Conservation (phyloP, 129 eudicot species). For the Helichrysum umbraculigerum region DNA sequence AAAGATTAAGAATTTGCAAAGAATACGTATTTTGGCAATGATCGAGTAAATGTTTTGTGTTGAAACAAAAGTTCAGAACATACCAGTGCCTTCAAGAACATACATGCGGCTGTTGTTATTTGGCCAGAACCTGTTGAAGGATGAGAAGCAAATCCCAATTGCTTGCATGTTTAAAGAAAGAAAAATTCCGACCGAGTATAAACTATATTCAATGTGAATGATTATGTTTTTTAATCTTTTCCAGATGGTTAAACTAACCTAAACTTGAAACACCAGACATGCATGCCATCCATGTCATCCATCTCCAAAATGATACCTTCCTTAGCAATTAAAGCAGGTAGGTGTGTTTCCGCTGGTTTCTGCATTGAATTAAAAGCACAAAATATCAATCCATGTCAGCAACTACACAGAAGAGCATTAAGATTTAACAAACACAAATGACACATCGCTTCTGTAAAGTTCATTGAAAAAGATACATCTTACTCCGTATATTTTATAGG, state of each 20-base stretch:
- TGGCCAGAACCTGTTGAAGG: slow-evolving; percentile 77
- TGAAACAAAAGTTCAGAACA: slow-evolving; percentile 9
- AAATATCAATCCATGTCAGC: slow-evolving; percentile 11
- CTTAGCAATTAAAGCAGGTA: slow-evolving; percentile 62
- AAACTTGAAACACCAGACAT: slow-evolving; percentile 84
- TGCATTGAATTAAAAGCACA: slow-evolving; percentile 32
- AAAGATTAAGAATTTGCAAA: slow-evolving; percentile 13
- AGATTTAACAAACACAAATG: not conserved
- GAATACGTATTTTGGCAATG: not conserved
- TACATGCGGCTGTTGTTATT: slow-evolving; percentile 98
- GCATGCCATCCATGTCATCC: slow-evolving; percentile 82
- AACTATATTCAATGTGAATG: not conserved
- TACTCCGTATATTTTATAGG: not conserved
- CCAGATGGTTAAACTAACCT: slow-evolving; percentile 49
- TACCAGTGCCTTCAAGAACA: slow-evolving; percentile 92
- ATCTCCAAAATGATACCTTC: slow-evolving; percentile 71
- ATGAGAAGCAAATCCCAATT: slow-evolving; percentile 21
- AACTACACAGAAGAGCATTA: not conserved
- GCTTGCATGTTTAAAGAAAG: slow-evolving; percentile 11
- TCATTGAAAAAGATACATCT: not conserved
- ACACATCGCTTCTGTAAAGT: not conserved
- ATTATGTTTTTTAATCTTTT: not conserved
- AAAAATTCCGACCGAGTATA: slow-evolving; percentile 2
- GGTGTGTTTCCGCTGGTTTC: slow-evolving; percentile 77
- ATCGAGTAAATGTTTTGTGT: not conserved